Evolutionary conservation across 805 yeast genomes (phyloP).

Genomic region (Ogataea paraovalis): DNA sequence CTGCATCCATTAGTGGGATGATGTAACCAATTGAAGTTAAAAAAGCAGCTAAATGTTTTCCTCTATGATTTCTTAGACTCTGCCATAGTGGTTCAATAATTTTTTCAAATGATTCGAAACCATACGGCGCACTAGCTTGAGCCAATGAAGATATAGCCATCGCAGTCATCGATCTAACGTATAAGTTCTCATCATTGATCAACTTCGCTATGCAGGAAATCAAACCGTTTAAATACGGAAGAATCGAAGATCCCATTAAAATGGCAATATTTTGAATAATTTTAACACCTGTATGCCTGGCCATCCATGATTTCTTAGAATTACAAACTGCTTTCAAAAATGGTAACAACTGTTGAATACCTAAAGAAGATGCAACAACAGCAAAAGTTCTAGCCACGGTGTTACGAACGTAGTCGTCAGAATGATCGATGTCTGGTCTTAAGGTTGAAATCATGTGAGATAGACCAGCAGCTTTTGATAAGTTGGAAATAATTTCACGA

Average conservation of each 20-base stretch:
- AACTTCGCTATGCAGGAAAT: slow-evolving; percentile 58
- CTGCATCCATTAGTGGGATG: slow-evolving; percentile 83
- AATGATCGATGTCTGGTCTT: slow-evolving; percentile 77
- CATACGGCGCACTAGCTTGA: slow-evolving; percentile 80
- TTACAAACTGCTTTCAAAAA: slow-evolving; percentile 76
- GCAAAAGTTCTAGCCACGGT: slow-evolving; percentile 78
- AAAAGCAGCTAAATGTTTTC: slow-evolving; percentile 71
- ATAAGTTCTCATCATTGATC: slow-evolving; percentile 62
- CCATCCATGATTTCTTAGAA: slow-evolving; percentile 74
- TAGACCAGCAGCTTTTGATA: slow-evolving; percentile 80
- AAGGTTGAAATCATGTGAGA: slow-evolving; percentile 73
- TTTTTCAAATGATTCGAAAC: slow-evolving; percentile 79
- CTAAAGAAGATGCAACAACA: slow-evolving; percentile 75
- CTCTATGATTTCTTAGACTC: slow-evolving; percentile 74
- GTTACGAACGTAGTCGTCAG: slow-evolving; percentile 77
- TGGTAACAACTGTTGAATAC: slow-evolving; percentile 68
- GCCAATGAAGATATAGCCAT: slow-evolving; percentile 71
- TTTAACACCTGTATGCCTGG: slow-evolving; percentile 78
- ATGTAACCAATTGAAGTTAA: slow-evolving; percentile 73
- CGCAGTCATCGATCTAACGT: slow-evolving; percentile 69
- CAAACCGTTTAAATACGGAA: slow-evolving; percentile 68
- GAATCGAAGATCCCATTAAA: slow-evolving; percentile 62
- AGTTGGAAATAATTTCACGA: slow-evolving; percentile 66
- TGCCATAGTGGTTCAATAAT: slow-evolving; percentile 75
- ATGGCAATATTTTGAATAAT: slow-evolving; percentile 73